A percentile compares a stretch with the other conserved stretches of the same genome.
Conservation (phyloP, 176 grass and related monocot genomes). For the Leersia perrieri region DNA sequence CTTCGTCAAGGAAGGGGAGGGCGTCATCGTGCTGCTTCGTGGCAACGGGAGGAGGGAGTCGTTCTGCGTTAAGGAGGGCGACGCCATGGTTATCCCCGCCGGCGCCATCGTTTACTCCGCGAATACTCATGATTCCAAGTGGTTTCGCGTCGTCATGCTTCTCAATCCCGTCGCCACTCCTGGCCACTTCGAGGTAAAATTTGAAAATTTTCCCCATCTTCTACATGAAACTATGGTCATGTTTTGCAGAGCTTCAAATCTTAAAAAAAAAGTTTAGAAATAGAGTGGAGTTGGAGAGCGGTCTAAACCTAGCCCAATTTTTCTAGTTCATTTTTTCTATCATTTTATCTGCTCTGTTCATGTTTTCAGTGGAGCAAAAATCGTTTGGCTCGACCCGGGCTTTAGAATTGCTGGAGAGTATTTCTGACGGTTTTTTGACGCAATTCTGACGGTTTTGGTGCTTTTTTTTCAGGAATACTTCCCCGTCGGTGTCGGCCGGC, state of each 20-base stretch:
- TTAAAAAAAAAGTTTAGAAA: no score
- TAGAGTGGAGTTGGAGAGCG: no score
- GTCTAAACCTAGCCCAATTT: no score
- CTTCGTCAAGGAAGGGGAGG: conserved; percentile 64
- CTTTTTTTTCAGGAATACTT: conserved; percentile 47
- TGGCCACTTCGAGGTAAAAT: conserved; percentile 51
- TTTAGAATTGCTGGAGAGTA: no score
- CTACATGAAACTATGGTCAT: no score
- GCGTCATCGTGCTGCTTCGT: conserved; percentile 41
- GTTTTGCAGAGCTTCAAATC: no score
- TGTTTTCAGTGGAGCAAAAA: no score
- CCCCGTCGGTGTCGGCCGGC: conserved; percentile 38
- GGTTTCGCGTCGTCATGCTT: conserved; percentile 63
- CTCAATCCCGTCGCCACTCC: conserved; percentile 49
- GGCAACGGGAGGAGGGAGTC: conserved; percentile 47
- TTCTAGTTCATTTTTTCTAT: no score
- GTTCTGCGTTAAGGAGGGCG: conserved; percentile 59
- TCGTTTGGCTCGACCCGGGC: no score
- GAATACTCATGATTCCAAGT: conserved; percentile 49
- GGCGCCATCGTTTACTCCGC: conserved; percentile 63
- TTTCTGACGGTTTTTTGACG: no score
- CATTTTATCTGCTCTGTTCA: no score
- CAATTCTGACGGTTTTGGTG: neutral
- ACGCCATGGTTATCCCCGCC: conserved; percentile 58
- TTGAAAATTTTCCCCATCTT: conserved; percentile 10